Conservation (phyloP, 306 rosid species). For the Abrus pulchellus region DNA sequence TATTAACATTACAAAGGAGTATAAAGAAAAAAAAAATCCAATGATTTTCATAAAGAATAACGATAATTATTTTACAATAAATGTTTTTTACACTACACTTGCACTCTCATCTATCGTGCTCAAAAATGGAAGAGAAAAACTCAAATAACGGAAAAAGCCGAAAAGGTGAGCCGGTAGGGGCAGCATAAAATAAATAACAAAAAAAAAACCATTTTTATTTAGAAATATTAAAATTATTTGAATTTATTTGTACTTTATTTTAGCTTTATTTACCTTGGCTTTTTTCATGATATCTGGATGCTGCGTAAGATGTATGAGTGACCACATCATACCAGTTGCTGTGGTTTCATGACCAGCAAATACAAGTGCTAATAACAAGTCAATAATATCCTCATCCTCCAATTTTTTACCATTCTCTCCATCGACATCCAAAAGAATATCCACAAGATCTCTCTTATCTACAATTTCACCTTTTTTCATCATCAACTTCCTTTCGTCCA, state of each 20-base stretch:
- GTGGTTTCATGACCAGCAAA: slow-evolving; percentile 26
- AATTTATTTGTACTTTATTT: neutral
- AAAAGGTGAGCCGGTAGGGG: too few relatives aligned
- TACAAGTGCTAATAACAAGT: neutral
- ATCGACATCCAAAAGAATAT: slow-evolving; percentile 49
- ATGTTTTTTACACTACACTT: too few relatives aligned
- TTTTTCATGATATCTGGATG: neutral
- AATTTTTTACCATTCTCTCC: slow-evolving; percentile 58
- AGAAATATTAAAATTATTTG: neutral
- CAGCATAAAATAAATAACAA: too few relatives aligned
- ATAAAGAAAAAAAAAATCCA: too few relatives aligned
- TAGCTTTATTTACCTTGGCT: slow-evolving; percentile 15
- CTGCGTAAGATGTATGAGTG: neutral
- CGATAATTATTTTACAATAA: too few relatives aligned
- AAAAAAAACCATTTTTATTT: too few relatives aligned
- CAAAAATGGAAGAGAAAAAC: too few relatives aligned
- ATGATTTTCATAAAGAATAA: too few relatives aligned
- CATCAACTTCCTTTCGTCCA: slow-evolving; percentile 17
- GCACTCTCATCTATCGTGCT: too few relatives aligned
- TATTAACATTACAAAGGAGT: too few relatives aligned
- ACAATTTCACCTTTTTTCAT: neutral
- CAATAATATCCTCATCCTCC: slow-evolving; percentile 52
- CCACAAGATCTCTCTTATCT: slow-evolving; percentile 53
- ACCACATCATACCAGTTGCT: neutral
- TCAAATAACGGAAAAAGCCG: too few relatives aligned